phyloP scores from a whole-genome alignment of 768 basidiomycete genomes.

The Mrakia hoshinonis region DNA sequence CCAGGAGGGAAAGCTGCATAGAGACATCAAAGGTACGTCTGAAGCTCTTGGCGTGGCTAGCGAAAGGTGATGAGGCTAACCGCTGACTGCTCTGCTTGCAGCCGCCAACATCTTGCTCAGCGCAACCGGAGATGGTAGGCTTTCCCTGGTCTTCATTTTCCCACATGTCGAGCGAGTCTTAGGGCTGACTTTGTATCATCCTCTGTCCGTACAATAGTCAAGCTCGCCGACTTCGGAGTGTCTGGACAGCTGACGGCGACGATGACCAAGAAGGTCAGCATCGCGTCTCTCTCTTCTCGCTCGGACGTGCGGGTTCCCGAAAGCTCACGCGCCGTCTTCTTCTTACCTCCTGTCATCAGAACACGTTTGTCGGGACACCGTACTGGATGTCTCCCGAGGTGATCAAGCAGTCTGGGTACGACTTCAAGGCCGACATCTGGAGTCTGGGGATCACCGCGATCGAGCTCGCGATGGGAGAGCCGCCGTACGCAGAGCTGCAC shows the following conservation, averaged over 20 bases:
- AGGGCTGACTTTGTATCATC: conserved; percentile 26
- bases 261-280: conserved; percentile 42
- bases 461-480: conserved; percentile 93
- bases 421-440: conserved; percentile 99
- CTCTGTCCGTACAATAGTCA: conserved; percentile 49
- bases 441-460: conserved; percentile 87
- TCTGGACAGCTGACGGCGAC: conserved; percentile 73
- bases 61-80: not conserved
- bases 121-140: conserved; percentile 62
- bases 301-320: too few species aligned
- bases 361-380: conserved; percentile 48
- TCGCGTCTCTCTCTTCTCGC: not conserved
- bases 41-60: not conserved
- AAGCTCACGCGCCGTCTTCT: too few species aligned
- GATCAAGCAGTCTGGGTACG: conserved; percentile 98
- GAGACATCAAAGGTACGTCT: conserved; percentile 89
- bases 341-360: conserved; percentile 6
- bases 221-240: conserved; percentile 96
- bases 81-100: conserved; percentile 36
- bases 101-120: conserved; percentile 91
- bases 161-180: not conserved
- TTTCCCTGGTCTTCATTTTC: not conserved
- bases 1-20: conserved; percentile 88
- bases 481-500: conserved; percentile 94
- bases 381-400: conserved; percentile 99